Percentiles rank a stretch among this genome's conserved stretches.
Evolutionary conservation across 75 land plant genomes (phyloP).

Genomic region (Larix kaempferi): DNA sequence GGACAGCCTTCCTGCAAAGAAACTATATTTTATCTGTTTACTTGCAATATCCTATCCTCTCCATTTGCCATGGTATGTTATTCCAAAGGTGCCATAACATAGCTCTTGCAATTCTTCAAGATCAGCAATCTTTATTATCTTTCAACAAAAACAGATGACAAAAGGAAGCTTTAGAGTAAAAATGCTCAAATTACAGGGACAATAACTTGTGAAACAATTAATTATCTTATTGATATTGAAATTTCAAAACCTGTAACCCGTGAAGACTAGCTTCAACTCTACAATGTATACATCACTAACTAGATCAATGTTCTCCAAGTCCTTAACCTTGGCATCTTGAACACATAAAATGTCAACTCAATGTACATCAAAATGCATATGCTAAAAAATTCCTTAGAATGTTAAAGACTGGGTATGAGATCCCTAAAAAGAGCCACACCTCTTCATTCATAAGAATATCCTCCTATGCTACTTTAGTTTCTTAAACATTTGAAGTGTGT

Average conservation of each 20-base stretch:
- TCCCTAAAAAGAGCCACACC: background rate
- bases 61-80: slow-evolving; percentile 71
- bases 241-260: background rate
- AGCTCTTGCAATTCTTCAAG: slow-evolving; percentile 57
- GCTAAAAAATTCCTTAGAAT: background rate
- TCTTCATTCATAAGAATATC: background rate
- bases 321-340: background rate
- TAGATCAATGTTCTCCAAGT: background rate
- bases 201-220: background rate
- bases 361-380: background rate
- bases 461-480: background rate
- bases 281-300: background rate
- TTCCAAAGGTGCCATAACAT: slow-evolving; percentile 63
- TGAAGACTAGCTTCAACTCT: background rate
- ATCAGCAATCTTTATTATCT: slow-evolving; percentile 57
- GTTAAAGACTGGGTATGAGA: background rate
- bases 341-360: background rate
- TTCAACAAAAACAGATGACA: background rate
- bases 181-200: background rate
- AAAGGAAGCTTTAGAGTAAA: background rate
- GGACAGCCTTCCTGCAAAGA: slow-evolving; percentile 50
- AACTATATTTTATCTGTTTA: slow-evolving; percentile 61
- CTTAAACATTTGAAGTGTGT: background rate
- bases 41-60: slow-evolving; percentile 61
- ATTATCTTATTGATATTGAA: background rate